Percentiles rank a stretch among this genome's conserved stretches.
Conservation (phyloP, 2,329 filamentous ascomycete genomes). For the Colletotrichum spinosum region DNA sequence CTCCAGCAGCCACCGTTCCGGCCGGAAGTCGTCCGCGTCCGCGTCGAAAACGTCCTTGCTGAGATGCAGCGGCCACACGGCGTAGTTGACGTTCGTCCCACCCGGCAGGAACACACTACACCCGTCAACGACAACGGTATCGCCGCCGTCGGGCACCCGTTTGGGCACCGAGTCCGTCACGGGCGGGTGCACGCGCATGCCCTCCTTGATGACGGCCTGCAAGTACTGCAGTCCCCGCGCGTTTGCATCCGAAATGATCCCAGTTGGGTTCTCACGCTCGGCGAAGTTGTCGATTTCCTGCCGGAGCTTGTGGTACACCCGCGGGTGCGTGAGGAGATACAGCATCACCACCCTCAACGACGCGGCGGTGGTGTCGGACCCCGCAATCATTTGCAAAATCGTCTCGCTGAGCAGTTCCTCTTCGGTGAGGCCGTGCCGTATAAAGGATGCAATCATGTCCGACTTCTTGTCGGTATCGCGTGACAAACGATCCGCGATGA, state of each 20-base stretch:
- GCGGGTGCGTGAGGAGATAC: conserved; percentile 61
- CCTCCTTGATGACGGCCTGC: conserved; percentile 68
- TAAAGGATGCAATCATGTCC: conserved; percentile 48
- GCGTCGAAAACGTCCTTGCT: conserved; percentile 66
- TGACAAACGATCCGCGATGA: conserved; percentile 18
- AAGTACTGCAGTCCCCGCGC: conserved; percentile 63
- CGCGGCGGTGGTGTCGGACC: conserved; percentile 50
- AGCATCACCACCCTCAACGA: conserved; percentile 59
- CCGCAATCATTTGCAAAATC: conserved; percentile 45
- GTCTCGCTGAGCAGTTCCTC: conserved; percentile 47
- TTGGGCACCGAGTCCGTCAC: conserved; percentile 50
- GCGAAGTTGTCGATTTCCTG: conserved; percentile 56
- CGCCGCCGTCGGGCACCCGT: conserved; percentile 48
- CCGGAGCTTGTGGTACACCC: conserved; percentile 58
- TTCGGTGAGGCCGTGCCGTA: conserved; percentile 51
- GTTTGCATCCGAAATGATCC: conserved; percentile 54
- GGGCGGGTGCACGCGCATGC: conserved; percentile 66
- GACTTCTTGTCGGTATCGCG: conserved; percentile 28
- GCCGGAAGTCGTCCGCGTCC: conserved; percentile 66
- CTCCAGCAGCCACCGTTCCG: conserved; percentile 68
- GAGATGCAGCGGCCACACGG: conserved; percentile 57
- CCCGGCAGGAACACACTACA: conserved; percentile 44
- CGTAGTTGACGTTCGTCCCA: conserved; percentile 38
- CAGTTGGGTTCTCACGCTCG: conserved; percentile 1
- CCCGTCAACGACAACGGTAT: conserved; percentile 42